Conservation (phyloP, 257 asterid genomes). For the Marsdenia floribunda region DNA sequence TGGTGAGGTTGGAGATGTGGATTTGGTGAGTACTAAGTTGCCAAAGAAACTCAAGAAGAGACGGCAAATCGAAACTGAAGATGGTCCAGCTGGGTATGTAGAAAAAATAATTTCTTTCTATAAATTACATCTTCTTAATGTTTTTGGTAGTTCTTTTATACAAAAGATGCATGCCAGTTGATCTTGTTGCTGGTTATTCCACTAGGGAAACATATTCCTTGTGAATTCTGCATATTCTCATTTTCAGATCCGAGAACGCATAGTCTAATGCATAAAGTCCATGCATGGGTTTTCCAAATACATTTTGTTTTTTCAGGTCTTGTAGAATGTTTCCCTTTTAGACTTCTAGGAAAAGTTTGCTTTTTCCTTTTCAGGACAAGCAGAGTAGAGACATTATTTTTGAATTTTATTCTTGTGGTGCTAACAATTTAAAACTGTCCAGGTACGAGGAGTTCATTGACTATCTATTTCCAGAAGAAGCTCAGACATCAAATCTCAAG, state of each 20-base stretch:
- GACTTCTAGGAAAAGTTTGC: no score
- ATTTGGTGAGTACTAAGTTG: constrained; percentile 59
- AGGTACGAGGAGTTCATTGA: constrained; percentile 88
- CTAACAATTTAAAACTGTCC: constrained; percentile 28
- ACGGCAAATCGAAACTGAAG: constrained; percentile 75
- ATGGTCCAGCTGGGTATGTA: constrained; percentile 77
- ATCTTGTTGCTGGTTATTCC: neutral
- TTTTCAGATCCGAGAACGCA: neutral
- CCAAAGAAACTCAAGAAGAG: constrained; percentile 95
- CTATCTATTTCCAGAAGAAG: constrained; percentile 89
- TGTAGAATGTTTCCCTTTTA: neutral
- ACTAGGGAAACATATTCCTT: neutral
- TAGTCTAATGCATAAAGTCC: neutral
- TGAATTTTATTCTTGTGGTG: neutral
- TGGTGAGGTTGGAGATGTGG: constrained; percentile 73
- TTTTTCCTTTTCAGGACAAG: no score
- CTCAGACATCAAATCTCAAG: constrained; percentile 61
- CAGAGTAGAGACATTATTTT: neutral
- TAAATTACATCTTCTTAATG: neutral
- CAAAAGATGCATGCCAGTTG: neutral
- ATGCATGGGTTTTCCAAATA: neutral
- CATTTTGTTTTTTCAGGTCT: neutral
- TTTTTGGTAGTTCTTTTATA: neutral
- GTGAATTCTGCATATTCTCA: neutral
- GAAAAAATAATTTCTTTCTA: neutral